phyloP scores from a whole-genome alignment of 352 stramenopile genomes.

The Phytopythium kandeliae region DNA sequence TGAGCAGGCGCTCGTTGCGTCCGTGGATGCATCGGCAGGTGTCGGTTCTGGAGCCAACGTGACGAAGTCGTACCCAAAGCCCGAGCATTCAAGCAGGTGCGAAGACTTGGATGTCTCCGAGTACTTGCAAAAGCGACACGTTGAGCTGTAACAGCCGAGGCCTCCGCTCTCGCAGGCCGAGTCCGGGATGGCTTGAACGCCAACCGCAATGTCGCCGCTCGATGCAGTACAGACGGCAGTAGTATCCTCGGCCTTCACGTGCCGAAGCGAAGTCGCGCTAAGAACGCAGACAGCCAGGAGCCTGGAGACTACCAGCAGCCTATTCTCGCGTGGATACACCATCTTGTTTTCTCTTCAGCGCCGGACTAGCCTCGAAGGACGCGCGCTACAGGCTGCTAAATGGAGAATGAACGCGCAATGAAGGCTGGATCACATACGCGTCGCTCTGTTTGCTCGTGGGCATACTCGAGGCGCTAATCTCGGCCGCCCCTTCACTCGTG shows the following conservation, averaged over 20 bases:
- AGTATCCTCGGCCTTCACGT: not conserved
- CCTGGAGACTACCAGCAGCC: conserved; percentile 1
- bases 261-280: not conserved
- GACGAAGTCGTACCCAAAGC: conserved; percentile 13
- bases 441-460: not conserved
- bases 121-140: conserved; percentile 34
- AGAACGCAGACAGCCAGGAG: not conserved
- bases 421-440: not conserved
- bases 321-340: not conserved
- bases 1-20: conserved; percentile 1
- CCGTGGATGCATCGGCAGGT: not conserved
- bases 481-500: not conserved
- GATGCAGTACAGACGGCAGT: conserved; percentile 11
- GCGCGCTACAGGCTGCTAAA: conserved; percentile 1
- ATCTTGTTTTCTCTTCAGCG: conserved; percentile 4
- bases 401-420: not conserved
- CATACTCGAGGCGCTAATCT: not conserved
- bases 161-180: conserved; percentile 20
- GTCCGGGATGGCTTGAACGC: conserved; percentile 24
- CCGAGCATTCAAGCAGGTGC: conserved; percentile 19
- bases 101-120: conserved; percentile 25
- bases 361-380: not conserved
- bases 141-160: conserved; percentile 26
- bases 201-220: conserved; percentile 20
- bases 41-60: not conserved